Evolutionary conservation across 371 early-diverging fungal species (phyloP), one percentile per base, ranked within the genome.

Genomic region (Phascolomyces articulosus): DNA sequence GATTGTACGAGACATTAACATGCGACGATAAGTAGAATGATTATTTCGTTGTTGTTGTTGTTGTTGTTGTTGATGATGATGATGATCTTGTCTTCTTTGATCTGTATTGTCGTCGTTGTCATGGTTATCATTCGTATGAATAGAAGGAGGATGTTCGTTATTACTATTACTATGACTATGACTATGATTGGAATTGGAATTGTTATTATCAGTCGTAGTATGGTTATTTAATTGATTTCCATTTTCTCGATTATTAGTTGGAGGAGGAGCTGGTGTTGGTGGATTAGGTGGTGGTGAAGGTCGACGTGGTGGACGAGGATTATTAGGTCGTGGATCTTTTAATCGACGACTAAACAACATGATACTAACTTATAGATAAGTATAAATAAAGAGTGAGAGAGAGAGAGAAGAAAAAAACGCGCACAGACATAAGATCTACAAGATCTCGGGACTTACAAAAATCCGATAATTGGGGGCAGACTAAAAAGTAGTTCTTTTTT

Each of bases 291-390:
- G 24, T 4, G 51, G 51, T 23, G 65, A 48, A 16, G 58, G 38
- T 2, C 53, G 53, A 31, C 58, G 48, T 55, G 63, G 63, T 28
- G 65, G 65, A 0, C 65, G 47, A 18, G 65, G 65, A 40, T 64
- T 64, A 27, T 53, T 64, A 24, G 65, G 65, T 4, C 65, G 48
- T 18, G 65, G 65, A 11, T 53, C 58, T 59, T 54, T 31, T 23
- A 31, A 58, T 34, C 15, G n/a, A 11, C 1, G n/a, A 13, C 15
- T 40, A 34, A 58, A 34, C 4, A 20, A 16, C 58, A 58, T 58
- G 10, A 21, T 41, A 40, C 51, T 51, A n/a, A 20, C 51, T 1
- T 4, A n/a, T 24, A 51, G 15, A 51, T 23, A 51, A 24, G 1
- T 47, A 34, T 34, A 34, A 27, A 15, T 15, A 29, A 55, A 28